Evolutionary conservation across 495 filamentous ascomycete species (phyloP).

Genomic region (Glonium stellatum): DNA sequence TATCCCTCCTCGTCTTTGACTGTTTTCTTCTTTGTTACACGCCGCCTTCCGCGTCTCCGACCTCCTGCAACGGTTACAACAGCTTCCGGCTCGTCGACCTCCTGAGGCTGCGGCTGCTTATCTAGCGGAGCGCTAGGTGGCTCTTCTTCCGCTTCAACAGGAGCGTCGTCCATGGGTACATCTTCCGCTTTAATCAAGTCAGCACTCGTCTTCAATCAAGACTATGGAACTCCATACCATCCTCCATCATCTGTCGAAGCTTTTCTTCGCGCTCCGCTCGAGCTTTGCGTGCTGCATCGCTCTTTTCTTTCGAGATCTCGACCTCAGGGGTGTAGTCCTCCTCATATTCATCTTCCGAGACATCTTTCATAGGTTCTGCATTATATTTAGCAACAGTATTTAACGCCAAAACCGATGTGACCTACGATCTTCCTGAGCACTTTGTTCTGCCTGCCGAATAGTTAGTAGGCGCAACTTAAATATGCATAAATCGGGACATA

Average conservation of each 20-base stretch:
- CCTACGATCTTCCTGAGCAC: slow-evolving; percentile 48
- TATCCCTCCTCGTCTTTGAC: slow-evolving; percentile 91
- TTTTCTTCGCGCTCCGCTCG: slow-evolving; percentile 66
- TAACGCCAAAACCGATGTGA: background rate
- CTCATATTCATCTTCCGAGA: slow-evolving; percentile 73
- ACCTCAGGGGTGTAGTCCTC: slow-evolving; percentile 47
- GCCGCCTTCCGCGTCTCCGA: slow-evolving; percentile 69
- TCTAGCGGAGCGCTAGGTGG: slow-evolving; percentile 40
- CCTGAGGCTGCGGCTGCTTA: slow-evolving; percentile 37
- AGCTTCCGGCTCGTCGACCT: slow-evolving; percentile 16
- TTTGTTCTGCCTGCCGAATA: background rate
- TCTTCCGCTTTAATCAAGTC: slow-evolving; percentile 26
- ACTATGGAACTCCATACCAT: slow-evolving; percentile 51
- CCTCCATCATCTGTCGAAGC: slow-evolving; percentile 86
- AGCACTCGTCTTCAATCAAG: background rate
- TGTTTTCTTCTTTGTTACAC: slow-evolving; percentile 83
- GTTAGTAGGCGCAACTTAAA: slow-evolving; percentile 9
- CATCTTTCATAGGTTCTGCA: slow-evolving; percentile 45
- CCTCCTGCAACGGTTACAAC: slow-evolving; percentile 50
- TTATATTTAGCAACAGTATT: slow-evolving; percentile 21
- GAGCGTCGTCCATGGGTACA: slow-evolving; percentile 32
- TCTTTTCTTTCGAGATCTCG: slow-evolving; percentile 28
- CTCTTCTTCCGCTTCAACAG: slow-evolving; percentile 33
- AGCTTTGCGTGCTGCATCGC: slow-evolving; percentile 45
- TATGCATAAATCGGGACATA: slow-evolving; percentile 5